phyloP scores from a whole-genome alignment of 768 basidiomycete species.

The Dacryopinax primogenitus region DNA sequence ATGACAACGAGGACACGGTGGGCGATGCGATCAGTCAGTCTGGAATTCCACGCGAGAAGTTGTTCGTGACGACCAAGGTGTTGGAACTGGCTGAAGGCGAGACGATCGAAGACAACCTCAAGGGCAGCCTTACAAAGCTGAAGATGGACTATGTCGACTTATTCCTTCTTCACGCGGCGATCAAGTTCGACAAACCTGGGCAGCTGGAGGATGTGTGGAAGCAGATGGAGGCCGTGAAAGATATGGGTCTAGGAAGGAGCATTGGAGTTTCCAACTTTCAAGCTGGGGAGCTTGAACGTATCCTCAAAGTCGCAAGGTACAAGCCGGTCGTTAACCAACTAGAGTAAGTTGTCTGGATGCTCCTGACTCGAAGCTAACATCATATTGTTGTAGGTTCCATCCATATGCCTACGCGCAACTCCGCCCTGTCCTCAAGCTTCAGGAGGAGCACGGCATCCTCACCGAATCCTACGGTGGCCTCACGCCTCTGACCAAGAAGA shows the following conservation, averaged over 20 bases:
- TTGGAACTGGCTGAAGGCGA: constrained; percentile 11
- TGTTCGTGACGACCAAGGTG: constrained; percentile 25
- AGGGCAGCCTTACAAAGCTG: constrained; percentile 23
- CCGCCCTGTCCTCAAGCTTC: constrained; percentile 21
- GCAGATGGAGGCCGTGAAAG: constrained; percentile 22
- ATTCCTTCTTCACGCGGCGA: constrained; percentile 25
- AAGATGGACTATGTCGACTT: constrained; percentile 23
- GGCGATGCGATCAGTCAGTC: constrained; percentile 22
- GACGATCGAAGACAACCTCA: constrained; percentile 20
- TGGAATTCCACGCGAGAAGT: constrained; percentile 19
- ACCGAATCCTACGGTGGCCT: constrained; percentile 34
- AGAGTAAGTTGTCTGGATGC: neutral
- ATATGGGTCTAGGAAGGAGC: constrained; percentile 24
- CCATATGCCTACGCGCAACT: constrained; percentile 25
- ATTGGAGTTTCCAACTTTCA: constrained; percentile 33
- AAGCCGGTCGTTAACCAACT: constrained; percentile 28
- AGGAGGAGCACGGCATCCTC: constrained; percentile 29
- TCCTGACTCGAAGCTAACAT: neutral
- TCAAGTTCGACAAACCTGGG: constrained; percentile 8
- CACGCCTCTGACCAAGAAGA: constrained; percentile 40
- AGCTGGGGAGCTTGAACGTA: constrained; percentile 24
- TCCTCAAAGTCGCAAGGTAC: constrained; percentile 23
- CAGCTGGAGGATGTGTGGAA: constrained; percentile 23
- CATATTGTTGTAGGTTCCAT: constrained; percentile 29
- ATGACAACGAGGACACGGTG: constrained; percentile 25